Percentiles rank a stretch among this genome's conserved stretches.
Evolutionary conservation across 2,329 filamentous ascomycete species (phyloP).

Genomic region (Ophiostoma sp.): DNA sequence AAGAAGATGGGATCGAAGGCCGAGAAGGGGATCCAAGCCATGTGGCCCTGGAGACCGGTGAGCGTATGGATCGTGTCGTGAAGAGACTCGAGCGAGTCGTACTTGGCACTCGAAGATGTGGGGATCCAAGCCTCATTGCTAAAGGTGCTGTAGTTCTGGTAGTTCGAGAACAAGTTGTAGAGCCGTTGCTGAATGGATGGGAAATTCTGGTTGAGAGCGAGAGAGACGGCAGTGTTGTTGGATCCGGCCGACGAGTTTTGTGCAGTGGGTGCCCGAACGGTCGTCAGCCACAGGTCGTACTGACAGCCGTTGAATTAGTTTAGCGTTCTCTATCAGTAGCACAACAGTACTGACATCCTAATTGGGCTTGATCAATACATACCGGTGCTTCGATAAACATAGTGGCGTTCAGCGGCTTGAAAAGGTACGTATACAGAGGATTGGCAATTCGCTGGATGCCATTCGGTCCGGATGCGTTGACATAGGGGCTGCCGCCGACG

Average conservation of each 20-base stretch:
- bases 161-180: conserved; percentile 67
- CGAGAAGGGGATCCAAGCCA: conserved; percentile 69
- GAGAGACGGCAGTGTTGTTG: conserved; percentile 59
- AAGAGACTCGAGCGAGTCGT: conserved; percentile 65
- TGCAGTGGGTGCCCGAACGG: conserved; percentile 56
- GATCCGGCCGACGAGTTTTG: conserved; percentile 49
- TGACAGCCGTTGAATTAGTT: conserved; percentile 34
- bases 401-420: conserved; percentile 58
- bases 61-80: conserved; percentile 64
- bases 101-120: conserved; percentile 47
- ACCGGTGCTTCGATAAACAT: conserved; percentile 63
- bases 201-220: conserved; percentile 54
- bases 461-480: conserved; percentile 57
- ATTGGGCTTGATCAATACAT: conserved; percentile 34
- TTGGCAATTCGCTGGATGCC: conserved; percentile 59
- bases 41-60: conserved; percentile 64
- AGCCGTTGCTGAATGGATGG: conserved; percentile 61
- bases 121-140: conserved; percentile 67
- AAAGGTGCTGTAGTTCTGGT: conserved; percentile 66
- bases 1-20: conserved; percentile 79
- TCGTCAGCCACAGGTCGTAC: conserved; percentile 61
- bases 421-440: conserved; percentile 61
- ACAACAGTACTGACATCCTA: not conserved
- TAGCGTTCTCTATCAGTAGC: too few species aligned
- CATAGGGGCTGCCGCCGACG: conserved; percentile 44